Base-by-base conservation (phyloP, 2,329 filamentous ascomycete genomes). In the Fusarium pininemorale region DNA sequence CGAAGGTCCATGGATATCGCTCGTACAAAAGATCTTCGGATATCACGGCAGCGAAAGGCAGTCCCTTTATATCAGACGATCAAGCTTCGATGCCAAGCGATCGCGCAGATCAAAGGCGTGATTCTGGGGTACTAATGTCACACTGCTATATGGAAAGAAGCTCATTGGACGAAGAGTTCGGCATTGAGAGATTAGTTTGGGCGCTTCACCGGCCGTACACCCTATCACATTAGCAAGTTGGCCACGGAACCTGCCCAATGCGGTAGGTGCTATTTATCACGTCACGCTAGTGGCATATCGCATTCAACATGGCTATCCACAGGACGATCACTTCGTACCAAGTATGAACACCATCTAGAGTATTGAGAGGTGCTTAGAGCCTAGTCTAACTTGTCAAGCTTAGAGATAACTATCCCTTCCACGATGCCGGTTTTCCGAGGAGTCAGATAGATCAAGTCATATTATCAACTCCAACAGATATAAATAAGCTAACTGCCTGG, bases 331-430 rank as follows among this genome's bases (percentile, higher is more conserved):
- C 15, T 50, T 18, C 22, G 2, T 18, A 18, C 3, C 3, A 2
- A 50, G 28, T 3, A 32, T 5, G 3, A 50, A 32, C 22, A 32
- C 30, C 15, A 50, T 50, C 22, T 32, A 50, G 11, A 50, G 0
- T 7, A 0, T 50, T 13, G 28, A 16, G 15, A 50, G 3, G 3
- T 32, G 22, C 7, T 5, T 3, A 5, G 47, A 18, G 22, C 22
- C 47, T 32, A 10, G 28, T n/a, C 4, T 0, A 18, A 18, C 3
- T 7, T 18, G 3, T 24, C 0, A 18, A 18, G 7, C 8, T 18
- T 2, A 2, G 3, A 50, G 28, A 32, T 50, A 50, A 0, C 47
- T 50, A 18, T 32, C 0, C 12, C 6, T 0, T 47, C 20, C 14
- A n/a, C 7, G 14, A n/a, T 58, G 55, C 41, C 55, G 55, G 14